Conservation (phyloP, 176 grass and related monocot genomes). For the Stipa capillata region DNA sequence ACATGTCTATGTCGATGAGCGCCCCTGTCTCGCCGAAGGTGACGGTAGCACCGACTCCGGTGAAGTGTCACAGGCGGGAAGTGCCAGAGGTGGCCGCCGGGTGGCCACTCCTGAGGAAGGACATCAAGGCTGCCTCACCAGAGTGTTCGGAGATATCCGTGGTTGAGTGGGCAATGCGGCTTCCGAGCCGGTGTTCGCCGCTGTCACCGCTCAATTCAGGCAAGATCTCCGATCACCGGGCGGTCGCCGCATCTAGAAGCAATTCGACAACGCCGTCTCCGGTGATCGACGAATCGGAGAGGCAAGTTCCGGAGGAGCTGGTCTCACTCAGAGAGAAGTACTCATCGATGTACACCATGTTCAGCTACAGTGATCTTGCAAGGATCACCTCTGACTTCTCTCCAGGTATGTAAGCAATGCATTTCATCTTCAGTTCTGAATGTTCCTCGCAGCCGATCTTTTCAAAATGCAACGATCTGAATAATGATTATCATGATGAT, state of each 20-base stretch:
- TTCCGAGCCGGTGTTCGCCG: constrained; percentile 39
- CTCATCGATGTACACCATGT: constrained; percentile 47
- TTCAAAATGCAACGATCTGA: background rate
- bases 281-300: background rate
- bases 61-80: background rate
- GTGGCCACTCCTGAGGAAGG: constrained; percentile 58
- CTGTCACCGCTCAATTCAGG: background rate
- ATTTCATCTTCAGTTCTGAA: background rate
- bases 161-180: constrained; percentile 85
- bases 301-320: constrained; percentile 28
- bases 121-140: background rate
- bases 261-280: background rate
- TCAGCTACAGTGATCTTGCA: constrained; percentile 52
- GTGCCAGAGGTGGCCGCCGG: constrained; percentile 24
- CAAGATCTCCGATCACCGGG: background rate
- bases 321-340: constrained; percentile 50
- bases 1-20: constrained; percentile 9
- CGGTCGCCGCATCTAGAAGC: background rate
- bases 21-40: background rate
- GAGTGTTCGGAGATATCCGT: constrained; percentile 53
- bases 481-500: background rate
- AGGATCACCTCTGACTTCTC: constrained; percentile 65
- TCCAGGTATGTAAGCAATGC: constrained; percentile 23
- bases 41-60: background rate
- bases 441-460: background rate